These are phyloP conservation scores for Abortiporus biennis DNA, from an alignment of 1,284 basidiomycete genomes.

Conservation along the genomic window DNA sequence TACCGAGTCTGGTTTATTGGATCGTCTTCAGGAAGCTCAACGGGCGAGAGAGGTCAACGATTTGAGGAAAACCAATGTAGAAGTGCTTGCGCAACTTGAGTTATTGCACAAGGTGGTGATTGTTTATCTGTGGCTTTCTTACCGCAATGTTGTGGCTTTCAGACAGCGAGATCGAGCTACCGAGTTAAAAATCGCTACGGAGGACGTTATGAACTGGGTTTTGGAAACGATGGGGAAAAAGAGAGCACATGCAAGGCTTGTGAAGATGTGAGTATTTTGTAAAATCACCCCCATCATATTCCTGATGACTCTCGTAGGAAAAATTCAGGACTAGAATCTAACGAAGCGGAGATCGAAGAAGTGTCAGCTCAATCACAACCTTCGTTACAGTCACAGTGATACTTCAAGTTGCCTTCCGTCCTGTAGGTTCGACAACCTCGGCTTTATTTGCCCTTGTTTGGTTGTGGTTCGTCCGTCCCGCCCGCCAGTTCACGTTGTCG, in stretches of 20 bases:
- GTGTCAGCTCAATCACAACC: background rate
- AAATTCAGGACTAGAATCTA: background rate
- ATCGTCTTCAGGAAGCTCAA: conserved; percentile 11
- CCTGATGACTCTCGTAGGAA: too few species aligned
- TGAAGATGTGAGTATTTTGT: background rate
- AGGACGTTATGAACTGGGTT: conserved; percentile 65
- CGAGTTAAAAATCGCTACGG: conserved; percentile 58
- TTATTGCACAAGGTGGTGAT: conserved; percentile 78
- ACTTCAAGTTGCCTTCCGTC: too few species aligned
- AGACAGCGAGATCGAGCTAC: conserved; percentile 47
- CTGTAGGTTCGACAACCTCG: too few species aligned
- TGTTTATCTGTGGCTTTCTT: conserved; percentile 84
- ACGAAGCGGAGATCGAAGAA: background rate
- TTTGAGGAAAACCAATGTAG: background rate
- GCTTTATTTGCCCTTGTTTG: too few species aligned
- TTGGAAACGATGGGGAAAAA: conserved; percentile 30
- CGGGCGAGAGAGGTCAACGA: conserved; percentile 2
- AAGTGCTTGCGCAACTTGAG: conserved; percentile 56
- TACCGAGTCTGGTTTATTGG: conserved; percentile 8
- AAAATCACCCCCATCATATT: too few species aligned
- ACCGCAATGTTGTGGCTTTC: conserved; percentile 75
- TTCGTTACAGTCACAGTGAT: too few species aligned
- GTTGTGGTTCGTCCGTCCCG: too few species aligned
- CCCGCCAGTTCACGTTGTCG: too few species aligned
- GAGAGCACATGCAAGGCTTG: background rate